phyloP scores from a whole-genome alignment of 2,329 filamentous ascomycete species.

The Penicillium sp. region DNA sequence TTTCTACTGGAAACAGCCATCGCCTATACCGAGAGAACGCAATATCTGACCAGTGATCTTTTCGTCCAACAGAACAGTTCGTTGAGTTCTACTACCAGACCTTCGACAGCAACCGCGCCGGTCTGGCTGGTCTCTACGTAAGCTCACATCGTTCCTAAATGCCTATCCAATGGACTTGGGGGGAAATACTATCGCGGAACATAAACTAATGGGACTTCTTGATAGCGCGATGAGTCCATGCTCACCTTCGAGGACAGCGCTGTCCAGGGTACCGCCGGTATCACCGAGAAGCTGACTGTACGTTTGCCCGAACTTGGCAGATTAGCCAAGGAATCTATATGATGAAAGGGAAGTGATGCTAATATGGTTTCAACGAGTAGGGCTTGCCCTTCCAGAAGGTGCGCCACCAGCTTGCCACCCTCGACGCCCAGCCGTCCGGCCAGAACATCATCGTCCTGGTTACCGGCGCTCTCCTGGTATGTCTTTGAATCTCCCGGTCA shows the following conservation, averaged over 20 bases:
- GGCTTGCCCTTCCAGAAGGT: slow-evolving; percentile 80
- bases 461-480: slow-evolving; percentile 82
- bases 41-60: slow-evolving; percentile 26
- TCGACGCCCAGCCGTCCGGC: slow-evolving; percentile 81
- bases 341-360: slow-evolving; percentile 9
- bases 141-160: slow-evolving; percentile 40
- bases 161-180: background rate
- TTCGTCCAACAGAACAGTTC: slow-evolving; percentile 73
- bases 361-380: slow-evolving; percentile 54
- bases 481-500: slow-evolving; percentile 35
- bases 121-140: slow-evolving; percentile 80
- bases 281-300: slow-evolving; percentile 83
- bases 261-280: slow-evolving; percentile 66
- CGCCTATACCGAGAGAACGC: background rate
- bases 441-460: slow-evolving; percentile 83
- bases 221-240: slow-evolving; percentile 82
- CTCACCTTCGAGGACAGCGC: slow-evolving; percentile 85
- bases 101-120: slow-evolving; percentile 75
- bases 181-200: background rate
- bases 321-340: slow-evolving; percentile 10
- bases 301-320: slow-evolving; percentile 37
- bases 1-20: slow-evolving; percentile 1
- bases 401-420: slow-evolving; percentile 74
- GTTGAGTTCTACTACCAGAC: slow-evolving; percentile 88
- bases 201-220: slow-evolving; percentile 6